Evolutionary conservation across 1,284 basidiomycete species (phyloP).

Genomic region (Austroboletus olivaceoglutinosus): DNA sequence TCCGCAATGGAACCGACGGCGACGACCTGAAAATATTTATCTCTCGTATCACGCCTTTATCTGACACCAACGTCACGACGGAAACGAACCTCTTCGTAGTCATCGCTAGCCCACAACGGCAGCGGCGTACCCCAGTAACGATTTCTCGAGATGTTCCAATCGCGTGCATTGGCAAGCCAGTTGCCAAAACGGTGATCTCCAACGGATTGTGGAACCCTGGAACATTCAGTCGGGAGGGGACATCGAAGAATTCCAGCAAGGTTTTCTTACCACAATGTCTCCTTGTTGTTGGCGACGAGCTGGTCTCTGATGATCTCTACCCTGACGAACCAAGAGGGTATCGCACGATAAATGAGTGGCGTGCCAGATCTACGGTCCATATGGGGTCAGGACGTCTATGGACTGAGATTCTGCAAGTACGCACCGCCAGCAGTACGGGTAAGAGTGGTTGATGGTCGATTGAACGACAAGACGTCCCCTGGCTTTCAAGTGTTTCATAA

Average conservation of each 20-base stretch:
- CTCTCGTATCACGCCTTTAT: not conserved
- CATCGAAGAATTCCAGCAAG: not conserved
- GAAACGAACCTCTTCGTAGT: slow-evolving; percentile 73
- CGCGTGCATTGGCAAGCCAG: slow-evolving; percentile 96
- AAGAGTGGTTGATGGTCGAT: slow-evolving; percentile 84
- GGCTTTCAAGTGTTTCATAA: slow-evolving; percentile 89
- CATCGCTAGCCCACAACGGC: slow-evolving; percentile 94
- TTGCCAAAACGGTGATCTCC: slow-evolving; percentile 95
- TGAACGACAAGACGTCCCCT: slow-evolving; percentile 89
- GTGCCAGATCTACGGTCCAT: slow-evolving; percentile 71
- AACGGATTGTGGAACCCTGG: slow-evolving; percentile 86
- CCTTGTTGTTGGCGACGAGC: slow-evolving; percentile 88
- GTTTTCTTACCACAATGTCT: slow-evolving; percentile 77
- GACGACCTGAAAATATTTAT: slow-evolving; percentile 57
- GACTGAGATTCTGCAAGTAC: slow-evolving; percentile 6
- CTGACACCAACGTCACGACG: not conserved
- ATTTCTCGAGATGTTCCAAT: slow-evolving; percentile 99
- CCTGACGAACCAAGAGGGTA: slow-evolving; percentile 95
- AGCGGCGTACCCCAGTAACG: slow-evolving; percentile 99
- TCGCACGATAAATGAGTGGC: slow-evolving; percentile 94
- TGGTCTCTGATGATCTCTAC: slow-evolving; percentile 85
- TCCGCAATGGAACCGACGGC: slow-evolving; percentile 88
- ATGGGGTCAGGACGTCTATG: not conserved
- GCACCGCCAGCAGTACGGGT: slow-evolving; percentile 97
- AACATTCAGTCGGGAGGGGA: not conserved